Evolutionary conservation across 2,329 filamentous ascomycete genomes (phyloP).

Genomic region (Macroventuria anomochaeta): DNA sequence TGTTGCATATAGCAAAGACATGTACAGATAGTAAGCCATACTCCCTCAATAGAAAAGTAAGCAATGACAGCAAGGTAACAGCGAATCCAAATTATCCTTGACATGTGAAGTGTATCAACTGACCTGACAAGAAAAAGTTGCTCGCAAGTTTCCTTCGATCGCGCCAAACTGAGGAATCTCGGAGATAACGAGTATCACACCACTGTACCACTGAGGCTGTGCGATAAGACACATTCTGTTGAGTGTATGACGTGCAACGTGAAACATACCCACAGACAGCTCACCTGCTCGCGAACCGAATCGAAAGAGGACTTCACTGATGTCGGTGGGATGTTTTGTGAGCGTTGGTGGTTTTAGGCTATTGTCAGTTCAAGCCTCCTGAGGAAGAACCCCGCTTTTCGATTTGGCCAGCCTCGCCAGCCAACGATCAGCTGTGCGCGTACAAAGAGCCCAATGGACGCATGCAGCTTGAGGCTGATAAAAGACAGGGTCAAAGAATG

Average conservation of each 20-base stretch:
- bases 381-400: conserved; percentile 1
- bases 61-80: not conserved
- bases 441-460: not conserved
- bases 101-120: not conserved
- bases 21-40: not conserved
- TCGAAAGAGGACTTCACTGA: not conserved
- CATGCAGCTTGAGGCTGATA: conserved; percentile 2
- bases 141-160: not conserved
- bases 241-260: conserved; percentile 2
- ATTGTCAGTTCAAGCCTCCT: not conserved
- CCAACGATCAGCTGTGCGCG: not conserved
- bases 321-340: not conserved
- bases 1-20: too few species aligned
- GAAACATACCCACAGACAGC: not conserved
- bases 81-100: not conserved
- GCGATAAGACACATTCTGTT: conserved; percentile 7
- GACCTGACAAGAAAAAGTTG: not conserved
- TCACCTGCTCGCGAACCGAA: not conserved
- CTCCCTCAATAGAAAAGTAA: not conserved
- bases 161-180: conserved; percentile 6
- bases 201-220: conserved; percentile 14
- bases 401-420: not conserved
- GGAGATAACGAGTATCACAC: conserved; percentile 23
- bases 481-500: not conserved
- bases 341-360: not conserved